Base-by-base conservation (phyloP, 495 filamentous ascomycete genomes). In the Talaromyces nanjingensis region DNA sequence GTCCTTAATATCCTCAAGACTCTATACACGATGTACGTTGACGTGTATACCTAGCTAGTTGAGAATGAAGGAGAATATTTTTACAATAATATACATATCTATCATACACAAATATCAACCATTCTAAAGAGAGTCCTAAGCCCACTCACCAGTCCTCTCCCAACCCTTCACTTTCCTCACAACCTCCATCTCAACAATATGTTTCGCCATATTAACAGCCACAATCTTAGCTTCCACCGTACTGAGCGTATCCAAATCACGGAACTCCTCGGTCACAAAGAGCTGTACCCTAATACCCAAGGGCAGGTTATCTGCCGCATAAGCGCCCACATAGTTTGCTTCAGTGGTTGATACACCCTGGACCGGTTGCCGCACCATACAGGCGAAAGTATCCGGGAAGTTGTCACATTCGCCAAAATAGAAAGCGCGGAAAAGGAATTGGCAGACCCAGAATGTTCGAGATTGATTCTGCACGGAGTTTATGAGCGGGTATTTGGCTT, bases 401-500 rank as follows among this genome's bases (percentile, higher is more conserved):
- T 65, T 24, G 0, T 73, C 73, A 53, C 76, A 79, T 67, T 93
- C 84, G n/a, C 77, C 77, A 70, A 90, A 92, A 61, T 86, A 83
- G 78, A 88, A 90, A 6, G 88, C 90, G 31, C 91, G 89, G 72
- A 87, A 84, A 57, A 94, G 77, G 14, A 91, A 83, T 73, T 88
- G 86, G 22, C 83, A 76, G 11, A 83, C 78, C 90, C 89, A 97
- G 68, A 84, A 83, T 20, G 75, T 72, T 11, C 70, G 67, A 0
- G 82, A 77, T 52, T 68, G 69, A 0, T 54, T 64, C 25, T 77
- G 73, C n/a, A 77, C 69, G 1, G 69, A 66, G 9, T 65, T 70
- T 33, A 83, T 71, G 64, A 33, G 27, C 67, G 67, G 62, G 66
- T 29, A 62, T 18, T 22, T 8, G 8, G 39, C 9, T 52, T 59